Evolutionary conservation across 805 yeast genomes (phyloP).

Genomic region (Yamadazyma takamatsuzukensis): DNA sequence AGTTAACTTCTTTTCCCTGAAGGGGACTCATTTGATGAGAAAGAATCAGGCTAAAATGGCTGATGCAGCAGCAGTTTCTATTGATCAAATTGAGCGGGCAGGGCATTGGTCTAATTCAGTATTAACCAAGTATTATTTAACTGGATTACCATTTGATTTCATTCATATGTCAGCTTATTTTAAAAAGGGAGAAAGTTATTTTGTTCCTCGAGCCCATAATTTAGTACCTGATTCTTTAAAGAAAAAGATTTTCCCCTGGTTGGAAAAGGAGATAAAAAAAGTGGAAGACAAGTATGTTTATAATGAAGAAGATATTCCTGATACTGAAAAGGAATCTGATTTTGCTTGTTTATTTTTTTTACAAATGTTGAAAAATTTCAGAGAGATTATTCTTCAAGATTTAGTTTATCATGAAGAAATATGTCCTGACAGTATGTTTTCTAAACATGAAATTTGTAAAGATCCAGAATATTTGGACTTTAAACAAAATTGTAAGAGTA

Average conservation of each 20-base stretch:
- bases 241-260: conserved; percentile 9
- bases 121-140: background rate
- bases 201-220: background rate
- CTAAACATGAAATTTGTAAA: conserved; percentile 3
- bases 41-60: conserved; percentile 1
- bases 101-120: conserved; percentile 1
- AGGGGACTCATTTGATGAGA: too few species aligned
- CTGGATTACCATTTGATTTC: conserved; percentile 1
- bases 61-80: conserved; percentile 3
- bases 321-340: conserved; percentile 1
- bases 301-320: background rate
- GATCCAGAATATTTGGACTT: conserved; percentile 4
- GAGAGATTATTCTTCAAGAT: conserved; percentile 7
- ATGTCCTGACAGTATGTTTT: conserved; percentile 5
- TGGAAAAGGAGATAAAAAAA: conserved; percentile 3
- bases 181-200: conserved; percentile 3
- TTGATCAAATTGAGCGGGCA: conserved; percentile 3
- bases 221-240: conserved; percentile 2
- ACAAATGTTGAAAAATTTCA: conserved; percentile 2
- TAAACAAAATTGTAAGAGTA: too few species aligned
- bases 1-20: too few species aligned
- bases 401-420: conserved; percentile 1
- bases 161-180: conserved; percentile 3
- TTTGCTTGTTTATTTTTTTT: background rate
- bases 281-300: background rate